Evolutionary conservation across 441 rosid genomes (phyloP).

Genomic region (Erodium chrysanthum): DNA sequence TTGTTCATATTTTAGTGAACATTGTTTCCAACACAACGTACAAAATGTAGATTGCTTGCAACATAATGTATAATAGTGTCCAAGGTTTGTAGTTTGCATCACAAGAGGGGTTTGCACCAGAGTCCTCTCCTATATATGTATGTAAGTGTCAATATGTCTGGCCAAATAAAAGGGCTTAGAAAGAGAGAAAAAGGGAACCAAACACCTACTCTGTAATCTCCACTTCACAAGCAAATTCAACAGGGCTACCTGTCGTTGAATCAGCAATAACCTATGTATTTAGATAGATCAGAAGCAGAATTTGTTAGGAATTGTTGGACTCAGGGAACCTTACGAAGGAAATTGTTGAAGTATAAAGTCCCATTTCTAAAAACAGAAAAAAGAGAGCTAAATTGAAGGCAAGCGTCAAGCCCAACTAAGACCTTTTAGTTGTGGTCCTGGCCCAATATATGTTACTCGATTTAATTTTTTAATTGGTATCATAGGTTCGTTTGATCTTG

Average conservation of each 20-base stretch:
- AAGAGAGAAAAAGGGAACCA: slow-evolving; percentile 9
- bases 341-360: slow-evolving; percentile 2
- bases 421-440: not conserved
- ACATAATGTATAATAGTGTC: too few species aligned
- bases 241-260: slow-evolving; percentile 49
- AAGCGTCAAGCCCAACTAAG: not conserved
- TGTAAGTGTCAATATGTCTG: not conserved
- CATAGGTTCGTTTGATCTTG: not conserved
- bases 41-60: too few species aligned
- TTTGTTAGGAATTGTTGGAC: slow-evolving; percentile 11
- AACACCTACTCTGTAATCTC: slow-evolving; percentile 84
- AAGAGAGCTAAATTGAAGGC: not conserved
- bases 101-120: too few species aligned
- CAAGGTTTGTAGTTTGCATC: too few species aligned
- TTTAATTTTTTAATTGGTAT: not conserved
- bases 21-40: too few species aligned
- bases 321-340: slow-evolving; percentile 7
- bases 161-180: not conserved
- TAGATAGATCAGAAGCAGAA: slow-evolving; percentile 8
- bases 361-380: not conserved
- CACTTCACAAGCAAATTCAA: slow-evolving; percentile 88
- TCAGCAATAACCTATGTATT: slow-evolving; percentile 62
- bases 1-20: too few species aligned
- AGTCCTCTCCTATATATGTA: not conserved
- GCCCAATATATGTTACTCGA: not conserved